Evolutionary conservation across 2,329 filamentous ascomycete genomes (phyloP), one percentile per base, ranked within the genome.

Genomic region (Chaetomiaceae sp.): DNA sequence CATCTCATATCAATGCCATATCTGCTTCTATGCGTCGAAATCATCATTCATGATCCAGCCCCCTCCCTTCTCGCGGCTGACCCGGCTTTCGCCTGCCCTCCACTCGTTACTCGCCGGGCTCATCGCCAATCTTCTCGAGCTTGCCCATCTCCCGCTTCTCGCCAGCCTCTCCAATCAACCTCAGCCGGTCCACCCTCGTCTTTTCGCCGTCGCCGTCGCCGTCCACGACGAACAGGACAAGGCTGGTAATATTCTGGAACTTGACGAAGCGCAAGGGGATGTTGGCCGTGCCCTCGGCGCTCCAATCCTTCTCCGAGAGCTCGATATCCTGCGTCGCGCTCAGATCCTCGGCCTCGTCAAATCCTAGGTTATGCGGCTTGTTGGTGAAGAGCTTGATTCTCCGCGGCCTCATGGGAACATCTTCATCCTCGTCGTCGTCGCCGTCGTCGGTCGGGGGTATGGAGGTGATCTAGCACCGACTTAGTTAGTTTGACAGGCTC

Each of bases 141-240:
- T 95, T 95, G 59, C 91, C 92, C 81, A 90, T 89, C 51, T 93
- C 87, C 54, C 90, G 80, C 79, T 95, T 96, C 75, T 95, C 85
- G 13, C 93, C 92, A 14, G 83, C 81, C 69, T 97, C 92, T 25
- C 93, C 93, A 64, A 97, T 84, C 49, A 97, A 74, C 60, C 82
- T 78, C 58, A 93, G 70, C 45, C 88, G 78, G 69, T 93, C 88
- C 44, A 99, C 69, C 50, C 93, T 83, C 51, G 93, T 85, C 74
- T 88, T 91, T 66, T 97, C 91, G 38, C 85, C 81, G 13, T 89
- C 85, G 16, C 84, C 85, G 48, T 92, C 87, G 2, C 90, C 91
- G 65, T 95, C 85, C 48, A 87, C 87, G 30, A 99, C 84, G 67
- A 96, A 99, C 10, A 99, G 62, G 16, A 95, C 86, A 61, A 99